Conservation (phyloP, 108 stramenopile species). For the Asterionellopsis glacialis region DNA sequence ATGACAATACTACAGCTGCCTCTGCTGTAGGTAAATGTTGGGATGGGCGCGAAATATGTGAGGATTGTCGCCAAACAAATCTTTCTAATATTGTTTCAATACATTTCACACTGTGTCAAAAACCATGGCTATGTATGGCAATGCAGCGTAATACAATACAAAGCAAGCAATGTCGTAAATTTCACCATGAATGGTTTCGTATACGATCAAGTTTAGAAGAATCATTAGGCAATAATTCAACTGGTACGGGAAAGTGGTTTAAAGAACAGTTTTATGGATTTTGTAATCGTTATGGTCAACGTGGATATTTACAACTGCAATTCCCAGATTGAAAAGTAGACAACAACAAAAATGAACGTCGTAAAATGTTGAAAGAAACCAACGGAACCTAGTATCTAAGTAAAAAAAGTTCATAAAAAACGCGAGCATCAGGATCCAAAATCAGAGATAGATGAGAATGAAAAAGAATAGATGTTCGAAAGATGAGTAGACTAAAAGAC, state of each 20-base stretch:
- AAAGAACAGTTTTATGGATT: constrained; percentile 58
- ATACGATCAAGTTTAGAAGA: constrained; percentile 56
- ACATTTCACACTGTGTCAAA: constrained; percentile 89
- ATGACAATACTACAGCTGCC: constrained; percentile 5
- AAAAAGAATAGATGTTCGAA: too few species aligned
- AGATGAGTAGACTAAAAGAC: too few species aligned
- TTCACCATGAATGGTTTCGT: constrained; percentile 32
- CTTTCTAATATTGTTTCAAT: constrained; percentile 59
- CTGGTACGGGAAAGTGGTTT: constrained; percentile 34
- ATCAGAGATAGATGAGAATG: too few species aligned
- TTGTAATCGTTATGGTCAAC: constrained; percentile 40
- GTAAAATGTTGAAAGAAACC: too few species aligned
- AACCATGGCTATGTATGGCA: constrained; percentile 63
- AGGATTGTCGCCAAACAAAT: constrained; percentile 58
- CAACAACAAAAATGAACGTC: too few species aligned
- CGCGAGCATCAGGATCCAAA: too few species aligned
- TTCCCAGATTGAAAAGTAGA: background rate
- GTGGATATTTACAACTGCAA: constrained; percentile 40
- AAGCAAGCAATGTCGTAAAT: constrained; percentile 20
- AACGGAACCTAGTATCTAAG: too few species aligned
- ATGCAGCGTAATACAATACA: too few species aligned
- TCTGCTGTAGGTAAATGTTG: constrained; percentile 59
- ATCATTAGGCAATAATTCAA: constrained; percentile 32
- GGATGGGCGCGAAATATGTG: constrained; percentile 37
- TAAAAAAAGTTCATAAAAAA: too few species aligned